A percentile compares a stretch with the other conserved stretches of the same genome.
phyloP scores from a whole-genome alignment of 2,329 filamentous ascomycete genomes.

The Trichoderma polysporum region DNA sequence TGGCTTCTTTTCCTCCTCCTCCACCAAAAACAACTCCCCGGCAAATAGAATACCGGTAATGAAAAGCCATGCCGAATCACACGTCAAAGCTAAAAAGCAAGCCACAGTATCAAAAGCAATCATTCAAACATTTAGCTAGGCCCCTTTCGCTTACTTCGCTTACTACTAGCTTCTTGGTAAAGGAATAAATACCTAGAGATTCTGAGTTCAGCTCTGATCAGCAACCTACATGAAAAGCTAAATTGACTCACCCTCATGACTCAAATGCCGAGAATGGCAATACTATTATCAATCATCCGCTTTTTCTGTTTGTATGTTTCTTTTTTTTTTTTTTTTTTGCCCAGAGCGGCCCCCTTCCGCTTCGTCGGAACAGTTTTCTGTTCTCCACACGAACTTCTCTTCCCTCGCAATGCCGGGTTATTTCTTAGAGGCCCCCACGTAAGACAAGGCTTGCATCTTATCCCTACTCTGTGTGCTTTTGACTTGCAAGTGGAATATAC shows the following conservation, averaged over 20 bases:
- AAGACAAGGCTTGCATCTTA: not conserved
- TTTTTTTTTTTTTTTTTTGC: too few species aligned
- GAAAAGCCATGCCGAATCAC: too few species aligned
- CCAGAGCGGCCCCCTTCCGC: conserved; percentile 1
- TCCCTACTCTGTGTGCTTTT: too few species aligned
- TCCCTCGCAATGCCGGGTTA: not conserved
- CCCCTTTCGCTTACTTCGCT: not conserved
- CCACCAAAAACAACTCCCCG: too few species aligned
- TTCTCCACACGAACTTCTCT: not conserved
- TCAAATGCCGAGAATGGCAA: conserved; percentile 1
- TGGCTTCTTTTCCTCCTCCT: too few species aligned
- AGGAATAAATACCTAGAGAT: too few species aligned
- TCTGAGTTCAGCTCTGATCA: not conserved
- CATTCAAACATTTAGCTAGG: too few species aligned
- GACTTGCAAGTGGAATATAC: not conserved
- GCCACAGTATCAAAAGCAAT: too few species aligned
- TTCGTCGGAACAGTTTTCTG: not conserved
- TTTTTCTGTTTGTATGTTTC: not conserved
- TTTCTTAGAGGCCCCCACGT: not conserved
- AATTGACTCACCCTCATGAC: not conserved
- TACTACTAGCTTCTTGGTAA: not conserved
- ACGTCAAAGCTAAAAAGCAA: too few species aligned
- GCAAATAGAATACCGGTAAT: too few species aligned
- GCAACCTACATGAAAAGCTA: not conserved
- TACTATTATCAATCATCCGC: conserved; percentile 7